Percentiles rank a stretch among this genome's conserved stretches.
These are phyloP conservation scores for Eucalyptus marginata DNA, from an alignment of 345 rosid species.

Conservation along the genomic window DNA sequence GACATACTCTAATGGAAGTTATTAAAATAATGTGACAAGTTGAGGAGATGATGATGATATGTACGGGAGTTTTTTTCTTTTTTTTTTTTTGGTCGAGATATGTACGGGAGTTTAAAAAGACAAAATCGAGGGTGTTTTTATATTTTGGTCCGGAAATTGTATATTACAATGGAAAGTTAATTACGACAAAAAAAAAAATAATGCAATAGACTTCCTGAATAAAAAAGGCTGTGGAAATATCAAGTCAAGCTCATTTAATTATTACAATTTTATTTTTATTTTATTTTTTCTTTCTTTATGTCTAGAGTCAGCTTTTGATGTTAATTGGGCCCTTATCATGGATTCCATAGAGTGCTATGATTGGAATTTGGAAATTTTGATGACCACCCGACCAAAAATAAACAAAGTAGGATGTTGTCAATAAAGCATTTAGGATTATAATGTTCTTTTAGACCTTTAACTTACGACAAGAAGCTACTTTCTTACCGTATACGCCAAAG, in stretches of 20 bases:
- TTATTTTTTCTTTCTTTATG: background rate
- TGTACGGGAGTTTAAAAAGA: background rate
- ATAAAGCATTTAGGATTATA: background rate
- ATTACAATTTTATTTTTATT: background rate
- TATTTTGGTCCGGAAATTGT: background rate
- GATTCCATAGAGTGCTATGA: background rate
- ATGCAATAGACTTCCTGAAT: background rate
- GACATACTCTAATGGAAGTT: background rate
- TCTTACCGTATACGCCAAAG: background rate
- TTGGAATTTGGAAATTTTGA: background rate
- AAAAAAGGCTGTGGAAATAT: background rate
- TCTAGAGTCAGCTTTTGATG: background rate
- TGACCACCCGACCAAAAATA: background rate
- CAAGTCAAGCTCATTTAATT: background rate
- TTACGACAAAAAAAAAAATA: background rate
- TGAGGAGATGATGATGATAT: background rate
- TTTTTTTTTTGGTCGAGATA: no score
- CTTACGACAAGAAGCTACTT: background rate
- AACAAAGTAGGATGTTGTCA: background rate
- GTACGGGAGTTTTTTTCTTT: background rate
- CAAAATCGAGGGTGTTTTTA: background rate
- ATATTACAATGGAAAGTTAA: background rate
- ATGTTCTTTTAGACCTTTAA: background rate
- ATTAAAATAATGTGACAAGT: background rate
- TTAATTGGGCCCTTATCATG: background rate